A percentile compares a stretch with the other conserved stretches of the same genome.
These are phyloP conservation scores for Ustilago vetiveriae DNA, from an alignment of 1,284 basidiomycete species.

Conservation along the genomic window DNA sequence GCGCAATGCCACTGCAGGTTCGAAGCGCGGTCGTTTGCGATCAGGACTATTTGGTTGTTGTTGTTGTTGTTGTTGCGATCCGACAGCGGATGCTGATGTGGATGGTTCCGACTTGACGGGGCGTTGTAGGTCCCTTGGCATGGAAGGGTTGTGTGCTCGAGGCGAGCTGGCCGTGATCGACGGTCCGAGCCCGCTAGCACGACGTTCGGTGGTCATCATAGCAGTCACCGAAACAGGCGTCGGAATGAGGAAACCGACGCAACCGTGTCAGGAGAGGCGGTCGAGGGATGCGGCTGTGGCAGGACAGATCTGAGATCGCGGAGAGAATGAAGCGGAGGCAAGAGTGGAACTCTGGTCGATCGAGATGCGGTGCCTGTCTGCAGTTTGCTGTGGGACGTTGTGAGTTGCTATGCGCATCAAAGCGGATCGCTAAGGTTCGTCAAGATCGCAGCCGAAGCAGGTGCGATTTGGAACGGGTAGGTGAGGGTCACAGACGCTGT, in stretches of 20 bases:
- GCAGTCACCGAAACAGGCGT: constrained; percentile 9
- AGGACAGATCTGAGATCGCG: background rate
- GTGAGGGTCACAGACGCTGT: background rate
- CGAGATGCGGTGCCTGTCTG: background rate
- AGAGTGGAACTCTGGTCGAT: background rate
- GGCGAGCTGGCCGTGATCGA: constrained; percentile 28
- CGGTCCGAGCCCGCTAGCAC: constrained; percentile 29
- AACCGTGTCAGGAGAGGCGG: background rate
- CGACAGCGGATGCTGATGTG: background rate
- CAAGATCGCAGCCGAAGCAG: background rate
- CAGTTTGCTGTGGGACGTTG: background rate
- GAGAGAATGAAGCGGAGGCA: too few relatives aligned
- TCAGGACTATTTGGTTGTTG: constrained; percentile 24
- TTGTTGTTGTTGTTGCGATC: too few relatives aligned
- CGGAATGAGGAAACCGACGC: background rate
- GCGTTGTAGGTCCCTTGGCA: constrained; percentile 29
- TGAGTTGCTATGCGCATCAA: background rate
- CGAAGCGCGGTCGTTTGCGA: constrained; percentile 40
- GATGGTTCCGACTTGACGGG: constrained; percentile 9
- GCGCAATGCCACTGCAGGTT: constrained; percentile 9
- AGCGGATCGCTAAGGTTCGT: background rate
- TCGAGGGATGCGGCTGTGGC: background rate
- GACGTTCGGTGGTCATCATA: constrained; percentile 51
- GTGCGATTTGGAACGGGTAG: background rate
- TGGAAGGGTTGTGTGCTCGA: constrained; percentile 13